Evolutionary conservation across 768 basidiomycete genomes (phyloP), one percentile per base, ranked within the genome.

Genomic region (Pleurotus djamor): DNA sequence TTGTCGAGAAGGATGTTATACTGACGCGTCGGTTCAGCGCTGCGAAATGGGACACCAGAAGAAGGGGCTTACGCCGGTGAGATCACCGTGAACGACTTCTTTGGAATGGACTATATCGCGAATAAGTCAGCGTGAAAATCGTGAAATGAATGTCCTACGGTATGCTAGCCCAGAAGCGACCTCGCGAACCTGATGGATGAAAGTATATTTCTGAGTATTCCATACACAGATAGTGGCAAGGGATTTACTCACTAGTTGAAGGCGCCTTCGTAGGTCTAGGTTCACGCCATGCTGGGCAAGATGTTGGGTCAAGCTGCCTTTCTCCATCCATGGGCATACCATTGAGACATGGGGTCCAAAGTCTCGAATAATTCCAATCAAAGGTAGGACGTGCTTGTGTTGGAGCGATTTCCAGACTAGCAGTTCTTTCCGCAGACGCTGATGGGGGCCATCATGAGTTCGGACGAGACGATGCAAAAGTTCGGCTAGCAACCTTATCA

Each of bases 1-100:
- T 68, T 63, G 56, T 74, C 67, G 54, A 77, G 69, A 16, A 77
- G 65, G 5, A 77, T 63, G 60, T 78, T 76, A 2, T 64, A 68
- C 76, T 76, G 47, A 4, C 44, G 3, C 21, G 5, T 37, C 1
- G 33, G 16, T 21, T 38, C 35, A 35, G 57, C 36, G n/a, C 35
- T 12, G 47, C 28, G 2, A 45, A 62, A 13, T 59, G 32, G 41
- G 14, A 44, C 3, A 9, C 17, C 50, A 9, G 36, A 32, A 34
- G 1, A n/a, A 6, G 12, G 8, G 10, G 60, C 59, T 52, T 57
- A 72, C 73, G 16, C 70, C 69, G 32, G 71, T 76, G 38, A 76
- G 61, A 41, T 76, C 72, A 4, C 75, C 74, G 51, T 72, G 75
- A 5, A 73, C 61, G 14, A 76, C 47, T 2, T 47, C 47, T 12